Conservation (phyloP, 257 asterid genomes). For the Solanum piurae region DNA sequence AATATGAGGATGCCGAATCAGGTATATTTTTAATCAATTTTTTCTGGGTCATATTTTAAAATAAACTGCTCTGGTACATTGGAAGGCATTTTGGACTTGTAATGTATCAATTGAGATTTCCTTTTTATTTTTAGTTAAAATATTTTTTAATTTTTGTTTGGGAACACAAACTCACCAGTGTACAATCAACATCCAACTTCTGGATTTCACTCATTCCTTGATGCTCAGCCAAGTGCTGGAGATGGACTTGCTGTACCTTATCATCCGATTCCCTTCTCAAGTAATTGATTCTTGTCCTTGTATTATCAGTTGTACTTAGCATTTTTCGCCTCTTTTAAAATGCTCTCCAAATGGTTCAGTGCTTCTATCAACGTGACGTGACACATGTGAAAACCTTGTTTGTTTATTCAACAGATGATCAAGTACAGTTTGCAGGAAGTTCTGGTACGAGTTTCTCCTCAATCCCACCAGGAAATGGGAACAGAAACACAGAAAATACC, state of each 20-base stretch:
- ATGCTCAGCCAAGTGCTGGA: slow-evolving; percentile 18
- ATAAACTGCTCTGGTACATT: not conserved
- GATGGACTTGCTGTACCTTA: slow-evolving; percentile 19
- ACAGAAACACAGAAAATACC: slow-evolving; percentile 10
- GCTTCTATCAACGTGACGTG: not conserved
- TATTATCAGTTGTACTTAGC: not conserved
- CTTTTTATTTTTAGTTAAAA: not conserved
- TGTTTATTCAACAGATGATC: slow-evolving; percentile 34
- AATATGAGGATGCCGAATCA: slow-evolving; percentile 90
- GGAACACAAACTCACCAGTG: slow-evolving; percentile 33
- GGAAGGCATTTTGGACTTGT: not conserved
- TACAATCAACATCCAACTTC: slow-evolving; percentile 55
- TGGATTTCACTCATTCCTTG: slow-evolving; percentile 30
- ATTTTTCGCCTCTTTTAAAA: not conserved
- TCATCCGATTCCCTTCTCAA: slow-evolving; percentile 17
- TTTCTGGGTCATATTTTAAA: not conserved
- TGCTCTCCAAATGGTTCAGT: not conserved
- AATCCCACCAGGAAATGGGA: slow-evolving; percentile 19
- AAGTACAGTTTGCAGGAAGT: slow-evolving; percentile 40
- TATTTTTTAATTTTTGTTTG: not conserved
- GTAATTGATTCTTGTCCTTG: slow-evolving; percentile 13
- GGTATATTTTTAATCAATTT: slow-evolving; percentile 25
- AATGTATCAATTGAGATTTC: slow-evolving; percentile 1
- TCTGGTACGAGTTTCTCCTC: slow-evolving; percentile 30
- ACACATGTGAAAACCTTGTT: slow-evolving; percentile 2